phyloP scores from a whole-genome alignment of 495 filamentous ascomycete species.

The Podospora anserina region DNA sequence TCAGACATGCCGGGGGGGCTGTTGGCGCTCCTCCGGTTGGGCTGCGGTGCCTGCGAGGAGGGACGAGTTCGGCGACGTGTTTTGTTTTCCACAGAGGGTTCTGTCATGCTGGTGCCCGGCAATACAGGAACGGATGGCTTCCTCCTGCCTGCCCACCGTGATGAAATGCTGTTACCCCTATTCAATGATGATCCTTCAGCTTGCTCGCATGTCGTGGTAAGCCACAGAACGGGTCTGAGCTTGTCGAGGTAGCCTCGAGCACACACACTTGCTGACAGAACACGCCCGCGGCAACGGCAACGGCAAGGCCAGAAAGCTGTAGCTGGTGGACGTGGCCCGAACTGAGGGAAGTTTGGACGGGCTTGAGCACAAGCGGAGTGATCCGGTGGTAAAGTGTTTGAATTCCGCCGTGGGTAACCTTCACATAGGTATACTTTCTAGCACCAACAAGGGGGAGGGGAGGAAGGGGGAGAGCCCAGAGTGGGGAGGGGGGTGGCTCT shows the following conservation, averaged over 20 bases:
- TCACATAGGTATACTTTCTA: conserved; percentile 3
- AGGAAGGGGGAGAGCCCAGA: too few species aligned
- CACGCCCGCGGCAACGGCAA: conserved; percentile 10
- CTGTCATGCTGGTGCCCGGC: conserved; percentile 20
- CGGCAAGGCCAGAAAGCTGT: not conserved
- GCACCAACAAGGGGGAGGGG: conserved; percentile 14
- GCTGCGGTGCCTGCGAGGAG: conserved; percentile 25
- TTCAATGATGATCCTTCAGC: conserved; percentile 2
- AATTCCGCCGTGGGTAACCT: conserved; percentile 12
- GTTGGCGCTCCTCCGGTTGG: conserved; percentile 22
- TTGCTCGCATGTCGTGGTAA: conserved; percentile 7
- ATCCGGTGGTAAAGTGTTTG: conserved; percentile 12
- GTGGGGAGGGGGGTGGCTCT: conserved; percentile 17
- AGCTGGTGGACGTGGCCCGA: conserved; percentile 6
- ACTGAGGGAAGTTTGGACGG: conserved; percentile 2
- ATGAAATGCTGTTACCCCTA: conserved; percentile 7
- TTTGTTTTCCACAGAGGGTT: conserved; percentile 14
- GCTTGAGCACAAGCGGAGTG: conserved; percentile 7
- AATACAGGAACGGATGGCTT: not conserved
- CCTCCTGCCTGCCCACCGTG: conserved; percentile 1
- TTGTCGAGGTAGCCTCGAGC: conserved; percentile 5
- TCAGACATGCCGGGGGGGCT: conserved; percentile 36
- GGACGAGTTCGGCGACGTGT: conserved; percentile 25
- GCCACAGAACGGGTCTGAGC: not conserved
- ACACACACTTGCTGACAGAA: conserved; percentile 1